Evolutionary conservation across 306 rosid genomes (phyloP).

Genomic region (Cucurbita moschata): DNA sequence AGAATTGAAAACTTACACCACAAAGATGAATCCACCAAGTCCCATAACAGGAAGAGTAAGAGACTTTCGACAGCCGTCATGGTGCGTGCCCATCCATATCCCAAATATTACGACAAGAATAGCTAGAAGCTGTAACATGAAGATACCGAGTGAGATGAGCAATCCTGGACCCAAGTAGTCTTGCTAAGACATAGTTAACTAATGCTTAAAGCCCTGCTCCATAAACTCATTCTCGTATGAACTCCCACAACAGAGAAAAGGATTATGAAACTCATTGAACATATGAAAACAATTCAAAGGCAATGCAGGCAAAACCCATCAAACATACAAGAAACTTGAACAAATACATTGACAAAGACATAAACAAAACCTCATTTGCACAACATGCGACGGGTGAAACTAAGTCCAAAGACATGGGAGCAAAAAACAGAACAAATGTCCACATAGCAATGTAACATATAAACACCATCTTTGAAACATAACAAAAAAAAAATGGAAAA

Average conservation of each 20-base stretch:
- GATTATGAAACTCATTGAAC: background rate
- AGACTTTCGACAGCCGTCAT: slow-evolving; percentile 70
- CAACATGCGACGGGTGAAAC: background rate
- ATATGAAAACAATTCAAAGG: background rate
- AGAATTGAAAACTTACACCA: slow-evolving; percentile 33
- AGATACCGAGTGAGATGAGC: slow-evolving; percentile 6
- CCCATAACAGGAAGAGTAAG: slow-evolving; percentile 66
- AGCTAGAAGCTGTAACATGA: slow-evolving; percentile 52
- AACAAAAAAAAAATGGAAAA: background rate
- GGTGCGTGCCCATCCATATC: slow-evolving; percentile 81
- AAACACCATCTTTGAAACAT: background rate
- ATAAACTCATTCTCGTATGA: background rate
- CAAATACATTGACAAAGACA: background rate
- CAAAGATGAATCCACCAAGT: slow-evolving; percentile 69
- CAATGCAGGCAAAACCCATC: background rate
- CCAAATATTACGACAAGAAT: slow-evolving; percentile 64
- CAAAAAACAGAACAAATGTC: background rate
- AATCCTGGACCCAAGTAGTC: background rate
- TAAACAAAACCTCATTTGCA: background rate
- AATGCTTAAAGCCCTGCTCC: background rate
- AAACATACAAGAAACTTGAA: background rate
- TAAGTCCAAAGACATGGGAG: background rate
- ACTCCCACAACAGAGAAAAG: background rate
- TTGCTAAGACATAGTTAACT: background rate
- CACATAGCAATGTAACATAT: background rate